Base-by-base conservation (phyloP, 75 land plant species). In the Adiantum capillusveneris region DNA sequence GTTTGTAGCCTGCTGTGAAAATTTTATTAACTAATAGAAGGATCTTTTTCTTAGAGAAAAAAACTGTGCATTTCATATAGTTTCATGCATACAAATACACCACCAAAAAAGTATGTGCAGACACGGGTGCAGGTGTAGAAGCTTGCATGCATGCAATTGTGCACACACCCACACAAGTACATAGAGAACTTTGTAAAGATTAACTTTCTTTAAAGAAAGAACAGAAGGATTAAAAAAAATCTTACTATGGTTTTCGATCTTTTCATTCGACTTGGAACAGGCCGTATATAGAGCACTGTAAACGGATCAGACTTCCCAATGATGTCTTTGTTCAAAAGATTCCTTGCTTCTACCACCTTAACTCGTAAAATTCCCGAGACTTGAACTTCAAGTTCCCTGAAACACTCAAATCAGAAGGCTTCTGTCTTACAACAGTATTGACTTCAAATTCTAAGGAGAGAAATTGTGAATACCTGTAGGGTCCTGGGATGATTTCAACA, bases 261-360 rank as follows among this genome's bases (percentile, higher is more conserved):
- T 77, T 83, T 88, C 62, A 70, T 85, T 69, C 72, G 80, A 25
- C 73, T 76, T 27, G 58, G 79, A 25, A 82, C 25, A 31, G 98
- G 96, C 17, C 96, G 81, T 12, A 93, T 49, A 62, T 79, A 89
- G 24, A 89, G 7, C 45, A 71, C 48, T 50, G 86, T 96, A 80
- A 68, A 94, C 46, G 98, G 88, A 71, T 94, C 98, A 56, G 98
- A 91, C 62, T 85, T 90, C 43, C 96, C 86, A 17, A 86, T 65
- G n/a, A 84, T 14, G 57, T 86, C 96, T 46, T 83, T 86, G 60
- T 90, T 84, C 27, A 74, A 60, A 29, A 93, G 66, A 26, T 75
- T 81, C 67, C 74, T 93, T 45, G 88, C 98, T 62, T 93, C 84
- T 26, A 89, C 87, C 66, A 89, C 79, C 73, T 83, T 94, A 57